Evolutionary conservation across 768 basidiomycete species (phyloP), one percentile per base, ranked within the genome.

Genomic region (Neoboletus magnificus): DNA sequence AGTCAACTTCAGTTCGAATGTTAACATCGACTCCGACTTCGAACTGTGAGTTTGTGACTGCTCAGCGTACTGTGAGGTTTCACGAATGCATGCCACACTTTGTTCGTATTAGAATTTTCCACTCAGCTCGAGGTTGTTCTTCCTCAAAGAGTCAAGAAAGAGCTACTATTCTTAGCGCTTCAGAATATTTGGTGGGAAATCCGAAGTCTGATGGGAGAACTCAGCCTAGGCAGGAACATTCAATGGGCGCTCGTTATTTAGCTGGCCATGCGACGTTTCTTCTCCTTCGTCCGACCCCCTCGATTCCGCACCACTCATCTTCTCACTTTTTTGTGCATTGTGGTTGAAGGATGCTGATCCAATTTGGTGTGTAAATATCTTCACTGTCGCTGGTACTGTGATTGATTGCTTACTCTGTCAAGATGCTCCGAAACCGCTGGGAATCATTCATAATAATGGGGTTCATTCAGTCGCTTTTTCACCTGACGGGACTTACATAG

Each of bases 391-490:
- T 6, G 16, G 10, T 16, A 2, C 35, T 48, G 15, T 12, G 15
- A 5, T 27, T 56, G 13, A 56, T 33, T 30, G 4, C n/a, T 15
- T 11, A 29, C 33, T 27, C 30, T 12, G 0, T 25, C 22, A 56
- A 61, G 59, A 32, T 45, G n/a, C 25, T 16, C 40, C 39, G 15
- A 48, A 61, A 23, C 50, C 33, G 9, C 47, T 56, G 32, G 54
- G 61, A 52, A 56, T 56, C n/a, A 16, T 27, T 27, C 46, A 52
- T 18, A 18, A 45, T 29, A 22, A 29, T 10, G 22, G 27, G 5
- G 48, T 61, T 20, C 62, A 57, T n/a, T 50, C 60, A 8, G 51
- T 57, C 30, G 39, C 55, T 23, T 62, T 61, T 40, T 57, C 60
- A 11, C 60, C 55, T 7, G 60, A 61, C 6, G 60, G 60, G n/a